phyloP scores from a whole-genome alignment of 225 moss, liverwort and hornwort genomes.

The Antitrichia curtipendula region DNA sequence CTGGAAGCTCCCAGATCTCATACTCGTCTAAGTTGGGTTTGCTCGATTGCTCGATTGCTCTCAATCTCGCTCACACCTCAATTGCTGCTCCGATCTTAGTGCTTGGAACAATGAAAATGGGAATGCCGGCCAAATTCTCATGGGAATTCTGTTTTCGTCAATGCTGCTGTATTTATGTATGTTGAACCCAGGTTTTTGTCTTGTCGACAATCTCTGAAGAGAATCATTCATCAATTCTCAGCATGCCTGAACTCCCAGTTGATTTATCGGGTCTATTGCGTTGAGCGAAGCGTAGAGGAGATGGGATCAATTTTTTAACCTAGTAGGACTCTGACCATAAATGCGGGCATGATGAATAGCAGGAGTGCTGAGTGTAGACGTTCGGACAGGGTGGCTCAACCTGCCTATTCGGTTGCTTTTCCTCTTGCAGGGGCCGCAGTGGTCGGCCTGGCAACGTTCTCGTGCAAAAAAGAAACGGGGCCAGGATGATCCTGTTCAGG shows the following conservation, averaged over 20 bases:
- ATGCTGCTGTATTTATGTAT: not conserved
- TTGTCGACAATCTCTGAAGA: not conserved
- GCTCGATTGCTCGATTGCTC: not conserved
- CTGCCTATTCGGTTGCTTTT: not conserved
- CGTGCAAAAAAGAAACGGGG: constrained; percentile 24
- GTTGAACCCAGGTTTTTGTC: not conserved
- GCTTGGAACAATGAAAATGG: not conserved
- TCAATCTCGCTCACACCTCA: not conserved
- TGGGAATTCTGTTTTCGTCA: not conserved
- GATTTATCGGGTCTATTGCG: not conserved
- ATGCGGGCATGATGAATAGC: not conserved
- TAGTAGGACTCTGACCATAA: not conserved
- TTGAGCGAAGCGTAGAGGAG: not conserved
- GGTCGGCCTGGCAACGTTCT: constrained; percentile 2
- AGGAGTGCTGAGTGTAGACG: not conserved
- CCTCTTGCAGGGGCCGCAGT: constrained; percentile 24
- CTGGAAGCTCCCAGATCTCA: constrained; percentile 74
- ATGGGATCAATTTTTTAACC: not conserved
- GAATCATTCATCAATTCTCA: not conserved
- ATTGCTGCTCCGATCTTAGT: not conserved
- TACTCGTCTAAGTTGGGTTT: constrained; percentile 49
- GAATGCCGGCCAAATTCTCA: not conserved
- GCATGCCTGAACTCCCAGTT: not conserved
- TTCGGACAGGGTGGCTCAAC: not conserved
- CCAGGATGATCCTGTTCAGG: constrained; percentile 34